Percentiles rank a stretch among this genome's conserved stretches.
These are phyloP conservation scores for Sarocladiaceae sp. DNA, from an alignment of 2,329 filamentous ascomycete species.

Conservation along the genomic window DNA sequence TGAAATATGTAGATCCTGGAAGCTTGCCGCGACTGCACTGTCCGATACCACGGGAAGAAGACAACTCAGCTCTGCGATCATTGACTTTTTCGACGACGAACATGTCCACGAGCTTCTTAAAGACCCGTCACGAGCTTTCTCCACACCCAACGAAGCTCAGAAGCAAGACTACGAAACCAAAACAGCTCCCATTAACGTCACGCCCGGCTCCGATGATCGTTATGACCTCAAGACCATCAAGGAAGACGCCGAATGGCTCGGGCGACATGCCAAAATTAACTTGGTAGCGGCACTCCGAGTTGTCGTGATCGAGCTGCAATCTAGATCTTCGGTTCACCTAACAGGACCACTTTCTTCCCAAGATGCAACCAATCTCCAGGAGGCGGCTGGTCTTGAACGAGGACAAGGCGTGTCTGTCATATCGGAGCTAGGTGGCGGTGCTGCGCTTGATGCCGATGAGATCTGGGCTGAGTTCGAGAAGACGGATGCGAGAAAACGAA, in stretches of 20 bases:
- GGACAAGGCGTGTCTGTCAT: conserved; percentile 53
- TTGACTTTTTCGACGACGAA: conserved; percentile 67
- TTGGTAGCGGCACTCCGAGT: conserved; percentile 78
- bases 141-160: conserved; percentile 55
- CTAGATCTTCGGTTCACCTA: conserved; percentile 68
- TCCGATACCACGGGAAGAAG: conserved; percentile 53
- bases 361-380: conserved; percentile 71
- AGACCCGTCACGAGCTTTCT: conserved; percentile 65
- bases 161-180: conserved; percentile 75
- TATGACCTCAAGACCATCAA: conserved; percentile 79
- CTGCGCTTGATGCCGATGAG: conserved; percentile 47
- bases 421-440: conserved; percentile 43
- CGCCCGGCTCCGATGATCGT: conserved; percentile 60
- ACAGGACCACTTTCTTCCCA: conserved; percentile 70
- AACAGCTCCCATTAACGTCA: conserved; percentile 81
- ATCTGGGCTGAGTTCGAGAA: conserved; percentile 58
- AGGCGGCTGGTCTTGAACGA: conserved; percentile 64
- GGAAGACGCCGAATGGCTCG: conserved; percentile 81
- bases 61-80: conserved; percentile 50
- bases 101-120: conserved; percentile 66
- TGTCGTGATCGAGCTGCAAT: conserved; percentile 79
- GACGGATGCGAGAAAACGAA: conserved; percentile 55
- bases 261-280: conserved; percentile 71
- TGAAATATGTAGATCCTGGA: conserved; percentile 52
- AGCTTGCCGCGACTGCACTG: conserved; percentile 51